Evolutionary conservation across 805 yeast species (phyloP), one percentile per base, ranked within the genome.

Genomic region (Dipodascus geniculatus): DNA sequence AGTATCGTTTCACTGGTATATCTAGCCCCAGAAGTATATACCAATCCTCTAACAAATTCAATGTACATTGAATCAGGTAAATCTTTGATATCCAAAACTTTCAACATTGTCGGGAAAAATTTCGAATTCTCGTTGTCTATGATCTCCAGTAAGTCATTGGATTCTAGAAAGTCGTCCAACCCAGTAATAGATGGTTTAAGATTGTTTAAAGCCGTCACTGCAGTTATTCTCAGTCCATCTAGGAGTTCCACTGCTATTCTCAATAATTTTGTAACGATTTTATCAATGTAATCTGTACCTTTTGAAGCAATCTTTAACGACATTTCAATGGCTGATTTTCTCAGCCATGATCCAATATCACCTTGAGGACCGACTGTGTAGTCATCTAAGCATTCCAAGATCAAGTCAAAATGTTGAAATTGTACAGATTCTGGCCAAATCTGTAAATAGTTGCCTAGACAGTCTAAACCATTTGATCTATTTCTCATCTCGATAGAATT

Each of bases 341-440:
- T 70, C 1, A 88, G 77, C 60, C 80, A 76, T 49, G 87, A 79
- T 1, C 98, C 98, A n/a, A 89, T 90, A 68, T 90, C 98, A 8
- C 98, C 98, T 62, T 87, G 85, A 23, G 79, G 79, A 0, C 91
- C 85, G 1, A 77, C 69, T 0, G 95, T 79, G 64, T 89, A 88
- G 61, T 90, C 96, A 57, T 83, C 82, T 14, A 91, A 66, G 33
- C 79, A 76, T 1, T 57, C 58, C 1, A 75, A 48, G 2, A 74
- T 48, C 23, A 51, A 22, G 6, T 22, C 31, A 22, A 55, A n/a
- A 19, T 11, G 3, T 28, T 6, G 6, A 28, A 6, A 6, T 20
- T 17, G 16, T 9, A 14, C 1, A 23, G 11, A 2, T 19, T 33
- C 11, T 54, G 52, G 8, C 48, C 38, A 31, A 20, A 3, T 2